Evolutionary conservation across 768 basidiomycete genomes (phyloP).

Genomic region (Tylopilus sp.): DNA sequence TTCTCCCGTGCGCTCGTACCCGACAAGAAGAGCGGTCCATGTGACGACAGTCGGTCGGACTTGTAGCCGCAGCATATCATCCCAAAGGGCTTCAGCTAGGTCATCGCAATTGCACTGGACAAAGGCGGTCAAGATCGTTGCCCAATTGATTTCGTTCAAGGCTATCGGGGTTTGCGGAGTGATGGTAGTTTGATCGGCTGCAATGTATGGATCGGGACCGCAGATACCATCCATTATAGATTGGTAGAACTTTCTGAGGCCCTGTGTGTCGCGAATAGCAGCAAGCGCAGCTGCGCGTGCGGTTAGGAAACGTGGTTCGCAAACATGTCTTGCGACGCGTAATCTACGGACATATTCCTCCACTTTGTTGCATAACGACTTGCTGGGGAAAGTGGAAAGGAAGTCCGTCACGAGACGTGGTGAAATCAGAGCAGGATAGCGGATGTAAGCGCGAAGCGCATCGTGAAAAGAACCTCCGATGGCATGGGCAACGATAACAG

Average conservation of each 20-base stretch:
- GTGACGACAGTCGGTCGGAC: constrained; percentile 51
- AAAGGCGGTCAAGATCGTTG: constrained; percentile 63
- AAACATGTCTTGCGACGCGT: constrained; percentile 48
- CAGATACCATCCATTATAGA: constrained; percentile 48
- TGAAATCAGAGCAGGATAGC: constrained; percentile 36
- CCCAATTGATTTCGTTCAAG: constrained; percentile 60
- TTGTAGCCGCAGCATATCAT: constrained; percentile 52
- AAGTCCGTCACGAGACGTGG: constrained; percentile 36
- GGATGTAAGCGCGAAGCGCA: constrained; percentile 46
- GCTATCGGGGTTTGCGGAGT: constrained; percentile 41
- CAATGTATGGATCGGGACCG: constrained; percentile 53
- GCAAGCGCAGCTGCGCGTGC: constrained; percentile 49
- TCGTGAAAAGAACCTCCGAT: constrained; percentile 54
- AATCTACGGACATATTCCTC: constrained; percentile 45
- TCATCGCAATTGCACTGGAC: constrained; percentile 52
- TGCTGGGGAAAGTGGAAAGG: constrained; percentile 36
- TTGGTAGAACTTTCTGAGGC: constrained; percentile 48
- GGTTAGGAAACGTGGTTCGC: constrained; percentile 46
- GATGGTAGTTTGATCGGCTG: constrained; percentile 37
- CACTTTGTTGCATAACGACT: constrained; percentile 40
- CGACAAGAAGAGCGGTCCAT: constrained; percentile 73
- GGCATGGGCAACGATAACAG: constrained; percentile 59
- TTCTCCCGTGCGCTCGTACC: constrained; percentile 51
- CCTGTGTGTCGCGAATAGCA: constrained; percentile 25
- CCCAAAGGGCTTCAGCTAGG: constrained; percentile 63